Evolutionary conservation across 345 rosid genomes (phyloP).

Genomic region (Arabis alpina): DNA sequence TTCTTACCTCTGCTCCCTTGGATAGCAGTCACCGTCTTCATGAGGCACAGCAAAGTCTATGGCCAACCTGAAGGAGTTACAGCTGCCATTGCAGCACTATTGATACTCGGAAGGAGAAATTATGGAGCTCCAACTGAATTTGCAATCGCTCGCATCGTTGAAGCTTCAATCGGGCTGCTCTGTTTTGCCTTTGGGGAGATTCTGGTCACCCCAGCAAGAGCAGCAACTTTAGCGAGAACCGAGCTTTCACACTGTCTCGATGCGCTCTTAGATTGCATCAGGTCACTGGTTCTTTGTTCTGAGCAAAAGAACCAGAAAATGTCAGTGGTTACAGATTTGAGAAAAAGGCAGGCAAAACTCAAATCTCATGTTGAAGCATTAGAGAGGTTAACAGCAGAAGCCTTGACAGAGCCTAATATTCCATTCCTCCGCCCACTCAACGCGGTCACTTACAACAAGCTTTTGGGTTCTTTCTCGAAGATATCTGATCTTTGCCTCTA

Average conservation of each 20-base stretch:
- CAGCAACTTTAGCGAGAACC: conserved; percentile 58
- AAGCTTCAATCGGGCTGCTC: conserved; percentile 61
- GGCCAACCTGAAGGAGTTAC: conserved; percentile 68
- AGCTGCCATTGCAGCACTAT: conserved; percentile 60
- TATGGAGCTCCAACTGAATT: conserved; percentile 61
- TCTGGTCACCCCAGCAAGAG: conserved; percentile 57
- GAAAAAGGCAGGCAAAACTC: conserved; percentile 47
- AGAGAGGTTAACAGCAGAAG: conserved; percentile 52
- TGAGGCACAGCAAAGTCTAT: conserved; percentile 67
- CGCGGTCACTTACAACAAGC: conserved; percentile 44
- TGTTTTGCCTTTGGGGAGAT: conserved; percentile 58
- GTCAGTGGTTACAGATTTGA: conserved; percentile 33
- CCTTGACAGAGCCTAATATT: conserved; percentile 59
- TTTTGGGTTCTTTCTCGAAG: conserved; percentile 50
- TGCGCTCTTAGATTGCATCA: conserved; percentile 40
- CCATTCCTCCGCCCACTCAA: conserved; percentile 58
- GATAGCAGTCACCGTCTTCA: conserved; percentile 58
- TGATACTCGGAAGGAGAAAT: conserved; percentile 66
- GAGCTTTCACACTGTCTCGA: conserved; percentile 49
- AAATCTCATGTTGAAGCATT: conserved; percentile 41
- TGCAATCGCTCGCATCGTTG: conserved; percentile 60
- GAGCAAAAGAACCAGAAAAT: conserved; percentile 39
- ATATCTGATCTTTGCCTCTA: conserved; percentile 54
- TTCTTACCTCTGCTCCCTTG: conserved; percentile 67
- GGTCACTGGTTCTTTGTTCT: conserved; percentile 35